These are phyloP conservation scores for Ormosia emarginata DNA, from an alignment of 306 rosid genomes.

Conservation along the genomic window DNA sequence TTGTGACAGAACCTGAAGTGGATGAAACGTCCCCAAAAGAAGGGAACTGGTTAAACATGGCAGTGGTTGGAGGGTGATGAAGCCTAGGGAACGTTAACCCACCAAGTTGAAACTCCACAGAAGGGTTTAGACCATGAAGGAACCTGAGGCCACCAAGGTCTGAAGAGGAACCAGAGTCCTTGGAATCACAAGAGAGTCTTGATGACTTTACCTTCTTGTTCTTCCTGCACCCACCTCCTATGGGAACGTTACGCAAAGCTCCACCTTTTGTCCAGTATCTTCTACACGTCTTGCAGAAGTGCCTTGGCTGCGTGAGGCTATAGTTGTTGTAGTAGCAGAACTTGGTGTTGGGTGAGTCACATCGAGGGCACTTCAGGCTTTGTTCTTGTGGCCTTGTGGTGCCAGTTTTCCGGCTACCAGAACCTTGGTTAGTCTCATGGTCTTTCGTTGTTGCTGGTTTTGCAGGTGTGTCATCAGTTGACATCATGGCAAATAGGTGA, in stretches of 20 bases:
- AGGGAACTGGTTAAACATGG: conserved; percentile 39
- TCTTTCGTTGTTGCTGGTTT: conserved; percentile 31
- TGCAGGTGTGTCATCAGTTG: conserved; percentile 42
- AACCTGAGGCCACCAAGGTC: conserved; percentile 65
- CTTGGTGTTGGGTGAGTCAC: conserved; percentile 91
- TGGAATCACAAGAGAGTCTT: conserved; percentile 51
- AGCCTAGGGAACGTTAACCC: conserved; percentile 49
- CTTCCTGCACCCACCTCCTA: conserved; percentile 94
- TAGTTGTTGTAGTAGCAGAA: conserved; percentile 99
- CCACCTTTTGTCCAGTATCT: conserved; percentile 98
- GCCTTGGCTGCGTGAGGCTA: conserved; percentile 91
- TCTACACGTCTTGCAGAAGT: conserved; percentile 94
- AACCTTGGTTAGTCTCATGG: conserved; percentile 25
- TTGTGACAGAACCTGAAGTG: neutral
- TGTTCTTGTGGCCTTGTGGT: conserved; percentile 48
- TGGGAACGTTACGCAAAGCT: conserved; percentile 82
- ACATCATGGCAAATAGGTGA: conserved; percentile 31
- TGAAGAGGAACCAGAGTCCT: conserved; percentile 44
- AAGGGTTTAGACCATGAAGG: conserved; percentile 56
- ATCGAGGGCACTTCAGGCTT: conserved; percentile 69
- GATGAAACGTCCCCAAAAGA: conserved; percentile 42
- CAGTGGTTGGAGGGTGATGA: conserved; percentile 28
- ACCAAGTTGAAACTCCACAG: conserved; percentile 72
- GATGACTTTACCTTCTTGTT: conserved; percentile 73
- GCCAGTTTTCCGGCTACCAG: conserved; percentile 34